Conservation (phyloP, 352 stramenopile genomes). For the Globisporangium takayamanum region DNA sequence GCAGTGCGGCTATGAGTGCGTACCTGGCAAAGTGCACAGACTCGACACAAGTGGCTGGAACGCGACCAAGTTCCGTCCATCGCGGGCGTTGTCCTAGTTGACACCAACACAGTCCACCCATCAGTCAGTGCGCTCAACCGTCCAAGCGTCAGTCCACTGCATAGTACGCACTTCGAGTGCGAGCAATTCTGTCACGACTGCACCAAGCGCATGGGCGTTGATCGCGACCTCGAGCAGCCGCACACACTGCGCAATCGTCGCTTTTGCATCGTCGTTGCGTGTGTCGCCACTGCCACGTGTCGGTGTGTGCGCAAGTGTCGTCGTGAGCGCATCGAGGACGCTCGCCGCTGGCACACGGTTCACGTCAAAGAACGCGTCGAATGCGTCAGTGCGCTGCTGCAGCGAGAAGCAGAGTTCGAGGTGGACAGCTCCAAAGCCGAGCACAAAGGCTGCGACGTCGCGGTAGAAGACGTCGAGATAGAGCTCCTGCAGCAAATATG, state of each 20-base stretch:
- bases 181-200: constrained; percentile 32
- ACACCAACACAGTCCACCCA: neutral
- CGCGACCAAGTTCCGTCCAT: constrained; percentile 5
- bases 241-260: constrained; percentile 37
- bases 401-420: constrained; percentile 43
- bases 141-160: neutral
- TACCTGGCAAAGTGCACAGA: constrained; percentile 47
- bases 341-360: constrained; percentile 27
- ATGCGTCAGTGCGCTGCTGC: constrained; percentile 28
- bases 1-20: neutral
- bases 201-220: constrained; percentile 18
- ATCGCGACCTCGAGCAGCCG: constrained; percentile 35
- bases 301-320: constrained; percentile 24
- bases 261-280: constrained; percentile 20
- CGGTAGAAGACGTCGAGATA: constrained; percentile 55
- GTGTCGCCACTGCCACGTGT: neutral
- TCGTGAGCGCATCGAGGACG: constrained; percentile 24
- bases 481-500: constrained; percentile 20
- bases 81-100: constrained; percentile 5
- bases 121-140: neutral
- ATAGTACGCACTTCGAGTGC: constrained; percentile 18
- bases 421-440: constrained; percentile 48
- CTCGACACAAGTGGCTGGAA: constrained; percentile 36
- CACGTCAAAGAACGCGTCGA: constrained; percentile 57
- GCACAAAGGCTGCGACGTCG: constrained; percentile 40